Percentiles rank a stretch among this genome's conserved stretches.
Evolutionary conservation across 805 yeast species (phyloP).

Genomic region (Candida gorgasii): DNA sequence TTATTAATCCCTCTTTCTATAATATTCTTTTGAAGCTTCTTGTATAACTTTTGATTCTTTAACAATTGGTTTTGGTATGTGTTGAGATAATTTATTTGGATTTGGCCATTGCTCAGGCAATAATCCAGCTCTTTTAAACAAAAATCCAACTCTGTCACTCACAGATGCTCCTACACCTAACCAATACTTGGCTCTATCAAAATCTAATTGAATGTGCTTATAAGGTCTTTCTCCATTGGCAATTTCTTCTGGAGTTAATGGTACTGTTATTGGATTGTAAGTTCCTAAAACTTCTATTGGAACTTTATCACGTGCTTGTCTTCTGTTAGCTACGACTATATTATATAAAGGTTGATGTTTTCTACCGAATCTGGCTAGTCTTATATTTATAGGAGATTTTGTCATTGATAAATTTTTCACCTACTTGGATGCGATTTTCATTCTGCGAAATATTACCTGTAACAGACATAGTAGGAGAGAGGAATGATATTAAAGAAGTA

Average conservation of each 20-base stretch:
- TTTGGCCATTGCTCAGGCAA: constrained; percentile 61
- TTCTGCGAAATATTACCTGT: too few species aligned
- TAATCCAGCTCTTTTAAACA: constrained; percentile 78
- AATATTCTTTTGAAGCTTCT: constrained; percentile 35
- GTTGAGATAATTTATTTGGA: constrained; percentile 41
- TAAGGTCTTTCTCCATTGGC: constrained; percentile 58
- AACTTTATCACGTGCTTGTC: constrained; percentile 77
- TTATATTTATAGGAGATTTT: constrained; percentile 63
- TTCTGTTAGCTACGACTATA: constrained; percentile 80
- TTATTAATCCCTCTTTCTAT: constrained; percentile 31
- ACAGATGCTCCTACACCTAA: constrained; percentile 97
- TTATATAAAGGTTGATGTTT: constrained; percentile 85
- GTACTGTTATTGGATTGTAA: constrained; percentile 79
- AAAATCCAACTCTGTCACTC: constrained; percentile 71
- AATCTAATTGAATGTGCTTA: constrained; percentile 83
- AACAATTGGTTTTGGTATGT: constrained; percentile 30
- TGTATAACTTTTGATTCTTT: constrained; percentile 24
- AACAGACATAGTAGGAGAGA: too few species aligned
- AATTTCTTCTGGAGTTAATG: constrained; percentile 61
- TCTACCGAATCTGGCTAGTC: constrained; percentile 93
- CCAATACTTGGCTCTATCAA: constrained; percentile 92
- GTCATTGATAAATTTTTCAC: constrained; percentile 13
- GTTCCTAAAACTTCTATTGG: constrained; percentile 97
- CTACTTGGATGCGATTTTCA: too few species aligned
- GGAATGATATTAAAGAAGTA: too few species aligned